Base-by-base conservation (phyloP, 495 filamentous ascomycete species). In the Parathielavia appendiculata region DNA sequence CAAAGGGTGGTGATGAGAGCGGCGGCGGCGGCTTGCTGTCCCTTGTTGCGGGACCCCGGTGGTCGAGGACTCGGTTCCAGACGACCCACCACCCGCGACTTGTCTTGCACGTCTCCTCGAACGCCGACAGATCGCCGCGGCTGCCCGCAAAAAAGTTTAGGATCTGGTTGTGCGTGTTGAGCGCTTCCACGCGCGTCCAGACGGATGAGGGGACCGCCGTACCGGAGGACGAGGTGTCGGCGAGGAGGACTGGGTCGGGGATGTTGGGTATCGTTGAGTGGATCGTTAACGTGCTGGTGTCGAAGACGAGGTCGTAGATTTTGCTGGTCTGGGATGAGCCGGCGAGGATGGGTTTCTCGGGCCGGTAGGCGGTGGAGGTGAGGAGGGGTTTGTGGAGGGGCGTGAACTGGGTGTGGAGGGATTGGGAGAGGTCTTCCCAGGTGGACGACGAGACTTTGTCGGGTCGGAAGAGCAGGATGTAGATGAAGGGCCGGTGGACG, bases 11-110 rank as follows among this genome's bases (percentile, higher is more conserved):
- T 7, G 58, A 8, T 1, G 59, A 56, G 0, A 8, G 41, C 10
- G 16, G 26, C 23, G 59, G 54, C 1, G 5, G 41, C 10, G 16
- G 26, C 23, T 23, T 49, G 46, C 5, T 7, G 16, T 16, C 13
- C 14, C 1, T 23, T 11, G 49, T 7, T 7, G 63, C 14, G 40
- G 43, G 41, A 51, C 0, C 26, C 16, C 14, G 20, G 36, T 44
- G 41, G 40, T 36, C 30, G 26, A 36, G 3, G 11, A 85, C 75
- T 10, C 88, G 79, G 52, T 88, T 90, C 92, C 95, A 97, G 51
- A 97, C 88, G 30, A 97, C 79, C 93, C 95, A 98, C 92, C 92
- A 98, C 1, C 91, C 91, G 11, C 91, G 81, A 48, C 77, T 87
- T 6, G 92, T 97, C 78, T 96, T 95, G 71, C 86, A 89, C 13